Evolutionary conservation across 1,284 basidiomycete genomes (phyloP).

Genomic region (Irpex lacteus): DNA sequence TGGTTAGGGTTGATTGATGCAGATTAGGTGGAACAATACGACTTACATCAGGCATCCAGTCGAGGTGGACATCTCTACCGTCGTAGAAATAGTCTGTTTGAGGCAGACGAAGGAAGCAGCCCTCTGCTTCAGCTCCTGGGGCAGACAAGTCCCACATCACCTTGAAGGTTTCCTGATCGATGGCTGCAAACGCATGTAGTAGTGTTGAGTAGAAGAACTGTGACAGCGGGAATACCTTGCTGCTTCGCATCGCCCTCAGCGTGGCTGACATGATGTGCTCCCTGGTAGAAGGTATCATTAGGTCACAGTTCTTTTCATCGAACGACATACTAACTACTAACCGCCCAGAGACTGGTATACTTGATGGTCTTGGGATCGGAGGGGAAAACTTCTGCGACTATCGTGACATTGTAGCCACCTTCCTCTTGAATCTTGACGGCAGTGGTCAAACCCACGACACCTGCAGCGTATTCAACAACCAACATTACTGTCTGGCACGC

Average conservation of each 20-base stretch:
- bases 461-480: constrained; percentile 30
- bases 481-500: background rate
- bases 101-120: constrained; percentile 57
- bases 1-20: background rate
- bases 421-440: constrained; percentile 63
- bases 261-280: constrained; percentile 68
- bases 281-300: constrained; percentile 29
- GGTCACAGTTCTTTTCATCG: constrained; percentile 6
- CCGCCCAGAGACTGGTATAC: constrained; percentile 80
- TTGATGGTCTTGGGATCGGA: constrained; percentile 63
- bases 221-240: constrained; percentile 37
- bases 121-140: constrained; percentile 47
- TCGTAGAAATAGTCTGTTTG: constrained; percentile 61
- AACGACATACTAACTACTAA: constrained; percentile 48
- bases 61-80: constrained; percentile 40
- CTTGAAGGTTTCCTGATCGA: constrained; percentile 71
- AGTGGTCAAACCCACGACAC: constrained; percentile 71
- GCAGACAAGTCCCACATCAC: constrained; percentile 69
- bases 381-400: constrained; percentile 66
- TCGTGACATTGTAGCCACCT: constrained; percentile 53
- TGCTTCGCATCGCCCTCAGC: constrained; percentile 46
- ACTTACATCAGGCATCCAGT: constrained; percentile 63
- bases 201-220: background rate
- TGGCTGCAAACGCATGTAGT: constrained; percentile 35
- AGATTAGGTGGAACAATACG: no score